Evolutionary conservation across 805 yeast species (phyloP).

Genomic region (Yamadazyma phyllophila): DNA sequence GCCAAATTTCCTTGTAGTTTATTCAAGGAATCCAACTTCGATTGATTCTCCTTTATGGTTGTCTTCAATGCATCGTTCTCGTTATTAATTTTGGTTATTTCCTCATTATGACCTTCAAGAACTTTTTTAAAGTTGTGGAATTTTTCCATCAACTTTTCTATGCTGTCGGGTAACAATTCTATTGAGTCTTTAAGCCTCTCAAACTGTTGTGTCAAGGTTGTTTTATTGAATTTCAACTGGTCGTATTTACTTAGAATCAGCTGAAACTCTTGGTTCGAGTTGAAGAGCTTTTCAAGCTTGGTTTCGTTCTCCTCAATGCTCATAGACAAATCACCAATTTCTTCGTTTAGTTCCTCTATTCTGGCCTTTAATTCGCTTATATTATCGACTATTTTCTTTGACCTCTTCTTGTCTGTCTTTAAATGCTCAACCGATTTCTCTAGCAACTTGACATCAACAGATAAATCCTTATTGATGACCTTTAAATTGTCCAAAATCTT

Average conservation of each 20-base stretch:
- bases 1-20: slow-evolving; percentile 56
- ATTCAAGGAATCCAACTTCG: slow-evolving; percentile 27
- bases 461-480: slow-evolving; percentile 70
- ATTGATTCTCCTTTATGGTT: neutral
- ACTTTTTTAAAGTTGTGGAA: slow-evolving; percentile 28
- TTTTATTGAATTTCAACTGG: slow-evolving; percentile 48
- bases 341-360: slow-evolving; percentile 42
- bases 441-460: slow-evolving; percentile 68
- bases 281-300: slow-evolving; percentile 63
- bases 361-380: slow-evolving; percentile 42
- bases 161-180: slow-evolving; percentile 42
- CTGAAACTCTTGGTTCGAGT: slow-evolving; percentile 79
- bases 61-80: slow-evolving; percentile 18
- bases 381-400: slow-evolving; percentile 53
- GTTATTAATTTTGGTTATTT: slow-evolving; percentile 36
- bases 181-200: slow-evolving; percentile 48
- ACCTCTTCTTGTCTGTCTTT: slow-evolving; percentile 69
- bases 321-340: slow-evolving; percentile 48
- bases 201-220: slow-evolving; percentile 49
- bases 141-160: slow-evolving; percentile 28
- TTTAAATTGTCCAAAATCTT: slow-evolving; percentile 84
- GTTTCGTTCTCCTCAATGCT: slow-evolving; percentile 53
- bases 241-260: slow-evolving; percentile 63
- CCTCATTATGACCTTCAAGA: slow-evolving; percentile 27
- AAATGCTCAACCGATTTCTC: slow-evolving; percentile 79